These are phyloP conservation scores for Quercus phellos DNA, from an alignment of 331 rosid genomes.

Conservation along the genomic window DNA sequence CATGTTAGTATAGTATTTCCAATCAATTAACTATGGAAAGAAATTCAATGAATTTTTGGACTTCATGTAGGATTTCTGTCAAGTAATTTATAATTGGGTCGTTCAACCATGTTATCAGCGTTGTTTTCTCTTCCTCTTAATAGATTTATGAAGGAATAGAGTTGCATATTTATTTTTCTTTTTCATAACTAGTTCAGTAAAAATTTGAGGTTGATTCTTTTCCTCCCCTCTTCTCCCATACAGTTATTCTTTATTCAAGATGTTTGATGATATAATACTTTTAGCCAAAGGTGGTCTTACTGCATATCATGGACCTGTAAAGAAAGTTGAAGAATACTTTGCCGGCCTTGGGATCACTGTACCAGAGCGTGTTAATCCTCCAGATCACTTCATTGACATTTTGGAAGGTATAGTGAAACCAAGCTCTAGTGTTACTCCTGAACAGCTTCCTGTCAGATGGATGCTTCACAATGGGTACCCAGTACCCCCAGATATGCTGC, in stretches of 20 bases:
- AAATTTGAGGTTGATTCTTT: neutral
- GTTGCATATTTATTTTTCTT: neutral
- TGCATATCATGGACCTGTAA: conserved; percentile 72
- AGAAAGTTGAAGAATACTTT: conserved; percentile 74
- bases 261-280: conserved; percentile 74
- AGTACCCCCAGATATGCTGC: conserved; percentile 70
- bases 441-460: conserved; percentile 77
- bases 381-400: conserved; percentile 73
- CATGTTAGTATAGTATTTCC: neutral
- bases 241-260: conserved; percentile 75
- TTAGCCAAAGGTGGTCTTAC: conserved; percentile 78
- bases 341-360: conserved; percentile 59
- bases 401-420: conserved; percentile 67
- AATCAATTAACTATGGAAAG: too few species aligned
- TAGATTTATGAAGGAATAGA: neutral
- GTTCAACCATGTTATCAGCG: too few species aligned
- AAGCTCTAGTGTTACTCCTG: conserved; percentile 35
- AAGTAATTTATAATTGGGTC: too few species aligned
- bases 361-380: conserved; percentile 79
- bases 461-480: conserved; percentile 75
- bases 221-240: conserved; percentile 11
- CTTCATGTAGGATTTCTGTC: too few species aligned
- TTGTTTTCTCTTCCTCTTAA: neutral
- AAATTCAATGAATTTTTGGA: too few species aligned
- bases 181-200: conserved; percentile 1